Evolutionary conservation across 768 basidiomycete genomes (phyloP), one percentile per base, ranked within the genome.

Genomic region (Boletus rex-veris): DNA sequence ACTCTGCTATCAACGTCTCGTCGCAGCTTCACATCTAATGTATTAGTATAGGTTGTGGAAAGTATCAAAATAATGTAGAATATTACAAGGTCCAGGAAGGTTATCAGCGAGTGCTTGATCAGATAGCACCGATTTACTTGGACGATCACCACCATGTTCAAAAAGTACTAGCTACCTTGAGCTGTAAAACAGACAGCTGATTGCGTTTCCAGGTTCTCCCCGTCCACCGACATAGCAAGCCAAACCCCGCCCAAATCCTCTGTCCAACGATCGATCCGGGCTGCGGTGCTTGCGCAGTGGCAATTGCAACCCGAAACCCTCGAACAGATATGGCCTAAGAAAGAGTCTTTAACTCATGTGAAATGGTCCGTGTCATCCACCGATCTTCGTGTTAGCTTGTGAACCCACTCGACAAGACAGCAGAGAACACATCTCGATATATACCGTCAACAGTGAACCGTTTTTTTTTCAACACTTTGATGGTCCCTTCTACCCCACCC

Each of bases 241-340:
- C 92, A 94, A 60, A 93, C 92, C 12, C 88, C 89, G 37, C 82
- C 98, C 54, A 98, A 98, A 72, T 85, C 92, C 33, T 98, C 95
- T 24, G 86, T 92, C 7, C 96, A 98, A 69, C 81, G 97, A 65
- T 80, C 82, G 60, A 93, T 98, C 71, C 86, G 97, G 52, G 74
- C 85, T 21, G 78, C 77, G 42, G 75, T 97, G 31, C 77, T 97
- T 45, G 80, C 86, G 18, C 93, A 96, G 69, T 88, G 92, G 80
- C 89, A 84, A 63, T 80, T 91, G 47, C 83, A 85, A 57, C 79
- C 83, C 39, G 91, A 90, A 58, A 83, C 86, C 3, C 75, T 98
- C 30, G 97, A 99, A 67, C 81, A 81, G 62, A 81, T 99, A 48
- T 99, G 97, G 97, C 92, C 95, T 3, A 99, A 98, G 89, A 99